A percentile compares a stretch with the other conserved stretches of the same genome.
Conservation (phyloP, 1,284 basidiomycete species). For the Fomitopsis betulina region DNA sequence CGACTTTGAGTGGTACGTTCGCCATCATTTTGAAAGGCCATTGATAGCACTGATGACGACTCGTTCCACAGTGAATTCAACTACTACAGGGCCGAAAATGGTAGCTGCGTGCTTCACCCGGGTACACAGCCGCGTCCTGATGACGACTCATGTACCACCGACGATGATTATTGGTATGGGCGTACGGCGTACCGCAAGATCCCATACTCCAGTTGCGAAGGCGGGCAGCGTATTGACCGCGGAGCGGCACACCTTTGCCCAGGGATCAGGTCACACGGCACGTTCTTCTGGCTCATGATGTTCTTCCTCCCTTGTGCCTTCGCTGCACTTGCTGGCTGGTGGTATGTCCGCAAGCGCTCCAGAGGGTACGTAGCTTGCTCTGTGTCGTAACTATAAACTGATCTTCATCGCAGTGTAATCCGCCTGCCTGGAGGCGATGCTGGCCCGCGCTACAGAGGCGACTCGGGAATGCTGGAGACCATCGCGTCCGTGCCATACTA, state of each 20-base stretch:
- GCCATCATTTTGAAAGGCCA: background rate
- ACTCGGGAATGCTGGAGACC: slow-evolving; percentile 57
- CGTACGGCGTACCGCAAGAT: slow-evolving; percentile 88
- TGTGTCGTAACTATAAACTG: background rate
- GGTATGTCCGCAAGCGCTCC: slow-evolving; percentile 69
- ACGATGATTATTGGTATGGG: slow-evolving; percentile 83
- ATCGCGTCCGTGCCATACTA: slow-evolving; percentile 86
- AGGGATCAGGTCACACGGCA: slow-evolving; percentile 65
- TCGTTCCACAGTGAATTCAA: slow-evolving; percentile 79
- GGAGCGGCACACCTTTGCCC: slow-evolving; percentile 76
- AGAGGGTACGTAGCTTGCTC: slow-evolving; percentile 54
- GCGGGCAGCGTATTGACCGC: slow-evolving; percentile 68
- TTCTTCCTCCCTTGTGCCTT: slow-evolving; percentile 71
- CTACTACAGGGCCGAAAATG: slow-evolving; percentile 61
- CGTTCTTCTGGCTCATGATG: slow-evolving; percentile 81
- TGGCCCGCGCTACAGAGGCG: slow-evolving; percentile 34
- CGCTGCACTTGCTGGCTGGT: slow-evolving; percentile 72
- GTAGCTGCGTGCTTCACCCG: slow-evolving; percentile 71
- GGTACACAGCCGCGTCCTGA: slow-evolving; percentile 60
- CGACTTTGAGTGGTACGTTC: slow-evolving; percentile 88
- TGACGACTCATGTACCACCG: slow-evolving; percentile 59
- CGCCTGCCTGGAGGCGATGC: slow-evolving; percentile 64
- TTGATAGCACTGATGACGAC: background rate
- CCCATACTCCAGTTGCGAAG: slow-evolving; percentile 80
- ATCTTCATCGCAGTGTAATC: slow-evolving; percentile 51